Base-by-base conservation (phyloP, 768 basidiomycete genomes). In the Terana coerulea region DNA sequence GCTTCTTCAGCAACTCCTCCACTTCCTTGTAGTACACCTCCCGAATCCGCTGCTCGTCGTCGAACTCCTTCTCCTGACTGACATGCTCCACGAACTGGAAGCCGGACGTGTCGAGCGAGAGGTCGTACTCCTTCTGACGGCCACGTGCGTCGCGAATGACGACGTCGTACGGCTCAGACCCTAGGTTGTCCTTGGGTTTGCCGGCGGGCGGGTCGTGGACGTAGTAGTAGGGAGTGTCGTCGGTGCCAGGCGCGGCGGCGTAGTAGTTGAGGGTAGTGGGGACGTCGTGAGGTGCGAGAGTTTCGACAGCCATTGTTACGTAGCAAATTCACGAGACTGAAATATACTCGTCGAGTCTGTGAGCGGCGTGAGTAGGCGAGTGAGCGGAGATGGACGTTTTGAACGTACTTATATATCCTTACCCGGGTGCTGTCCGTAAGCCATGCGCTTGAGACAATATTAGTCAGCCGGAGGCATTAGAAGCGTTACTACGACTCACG, bases 11-110 rank as follows among this genome's bases (percentile, higher is more conserved):
- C 24, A 78, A 60, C 51, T 69, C 68, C 47, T 69, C 69, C 0
- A 69, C 65, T 59, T 78, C 76, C 31, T 60, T 50, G 52, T 77
- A 77, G 49, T 77, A 78, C 17, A 39, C 56, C 6, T 50, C 45
- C 58, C 59, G 56, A 56, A 77, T 74, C 42, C 50, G 59, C 28
- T 65, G 72, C 25, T 75, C 72, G 44, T 75, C 65, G 14, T 50
- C 55, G 57, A 77, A 76, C 26, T 69, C 65, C 40, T 69, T 71
- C 63, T 74, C 72, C 45, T 55, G 49, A 46, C 68, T 68, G 3
- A 59, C 62, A 21, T 62, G 43, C 30, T 64, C 60, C 24, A 67
- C 43, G 56, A 72, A 71, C 55, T 71, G 65, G 61, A 78, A 78
- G 14, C 77, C 76, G 15, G 69, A 67, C 44, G 60, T 60, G 44